These are phyloP conservation scores for Gonium pectorale DNA, from an alignment of 139 green algal species.

Conservation along the genomic window DNA sequence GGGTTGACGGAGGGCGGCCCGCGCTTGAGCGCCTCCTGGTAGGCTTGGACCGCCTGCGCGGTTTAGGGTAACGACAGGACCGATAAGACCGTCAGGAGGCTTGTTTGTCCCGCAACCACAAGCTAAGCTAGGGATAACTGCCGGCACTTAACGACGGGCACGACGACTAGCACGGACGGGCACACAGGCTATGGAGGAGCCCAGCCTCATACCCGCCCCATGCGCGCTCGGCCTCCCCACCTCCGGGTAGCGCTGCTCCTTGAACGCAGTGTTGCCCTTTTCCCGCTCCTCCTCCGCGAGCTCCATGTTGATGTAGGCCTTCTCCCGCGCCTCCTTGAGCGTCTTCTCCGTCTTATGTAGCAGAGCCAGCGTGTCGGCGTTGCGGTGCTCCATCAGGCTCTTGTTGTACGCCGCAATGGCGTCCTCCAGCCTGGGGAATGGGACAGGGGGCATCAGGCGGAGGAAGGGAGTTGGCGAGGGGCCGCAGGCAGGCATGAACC, in stretches of 20 bases:
- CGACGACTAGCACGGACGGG: no score
- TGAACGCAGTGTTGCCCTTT: constrained; percentile 94
- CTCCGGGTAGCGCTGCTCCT: constrained; percentile 90
- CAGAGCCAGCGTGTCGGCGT: constrained; percentile 94
- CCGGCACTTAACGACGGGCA: no score
- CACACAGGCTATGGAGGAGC: no score
- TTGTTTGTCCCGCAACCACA: no score
- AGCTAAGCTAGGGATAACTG: no score
- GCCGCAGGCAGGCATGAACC: not conserved
- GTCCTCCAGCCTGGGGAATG: constrained; percentile 73
- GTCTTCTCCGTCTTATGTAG: constrained; percentile 92
- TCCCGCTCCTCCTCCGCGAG: constrained; percentile 85
- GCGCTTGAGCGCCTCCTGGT: constrained; percentile 96
- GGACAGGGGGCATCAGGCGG: not conserved
- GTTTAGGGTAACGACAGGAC: no score
- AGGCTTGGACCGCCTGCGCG: constrained; percentile 85
- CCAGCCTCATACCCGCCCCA: no score
- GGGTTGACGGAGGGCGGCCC: constrained; percentile 84
- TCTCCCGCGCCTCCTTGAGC: constrained; percentile 71
- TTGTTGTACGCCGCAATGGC: constrained; percentile 92
- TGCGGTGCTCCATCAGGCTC: constrained; percentile 94
- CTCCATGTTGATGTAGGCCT: constrained; percentile 92
- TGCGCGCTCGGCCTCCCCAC: no score
- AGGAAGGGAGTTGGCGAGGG: not conserved
- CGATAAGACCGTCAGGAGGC: no score